Percentiles rank a stretch among this genome's conserved stretches.
These are phyloP conservation scores for Ustilago hordei DNA, from an alignment of 1,284 basidiomycete genomes.

Conservation along the genomic window DNA sequence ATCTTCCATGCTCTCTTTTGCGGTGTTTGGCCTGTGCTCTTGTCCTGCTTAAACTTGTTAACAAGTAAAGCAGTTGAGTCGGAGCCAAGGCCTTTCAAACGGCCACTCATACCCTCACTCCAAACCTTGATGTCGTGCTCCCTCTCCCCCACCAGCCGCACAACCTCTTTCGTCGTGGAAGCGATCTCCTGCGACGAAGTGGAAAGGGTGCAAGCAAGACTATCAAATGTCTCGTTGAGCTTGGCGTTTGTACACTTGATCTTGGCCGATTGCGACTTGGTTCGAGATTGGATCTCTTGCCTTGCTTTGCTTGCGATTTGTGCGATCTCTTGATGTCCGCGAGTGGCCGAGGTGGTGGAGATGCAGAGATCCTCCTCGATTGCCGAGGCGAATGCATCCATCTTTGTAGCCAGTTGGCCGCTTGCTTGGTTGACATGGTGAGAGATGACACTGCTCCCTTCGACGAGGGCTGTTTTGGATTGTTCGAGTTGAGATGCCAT, in stretches of 20 bases:
- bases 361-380: constrained; percentile 42
- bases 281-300: constrained; percentile 30
- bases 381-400: constrained; percentile 41
- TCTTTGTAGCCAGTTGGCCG: constrained; percentile 33
- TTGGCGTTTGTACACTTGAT: constrained; percentile 42
- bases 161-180: constrained; percentile 4
- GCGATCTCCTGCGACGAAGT: constrained; percentile 15
- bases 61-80: constrained; percentile 35
- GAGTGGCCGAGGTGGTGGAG: constrained; percentile 8
- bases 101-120: constrained; percentile 15
- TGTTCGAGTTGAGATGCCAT: constrained; percentile 26
- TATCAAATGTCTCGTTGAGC: constrained; percentile 37
- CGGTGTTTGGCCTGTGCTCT: constrained; percentile 57
- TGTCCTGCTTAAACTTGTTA: constrained; percentile 31
- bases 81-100: constrained; percentile 16
- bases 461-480: constrained; percentile 13
- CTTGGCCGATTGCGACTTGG: constrained; percentile 39
- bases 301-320: constrained; percentile 11
- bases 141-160: constrained; percentile 9
- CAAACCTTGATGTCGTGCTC: constrained; percentile 14
- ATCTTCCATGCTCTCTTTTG: constrained; percentile 49
- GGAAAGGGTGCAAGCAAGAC: constrained; percentile 9
- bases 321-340: constrained; percentile 16
- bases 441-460: constrained; percentile 16
- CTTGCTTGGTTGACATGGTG: constrained; percentile 29